A percentile compares a stretch with the other conserved stretches of the same genome.
These are phyloP conservation scores for Acanthamoeba rhysodes DNA, from an alignment of 208 protist species.

Conservation along the genomic window DNA sequence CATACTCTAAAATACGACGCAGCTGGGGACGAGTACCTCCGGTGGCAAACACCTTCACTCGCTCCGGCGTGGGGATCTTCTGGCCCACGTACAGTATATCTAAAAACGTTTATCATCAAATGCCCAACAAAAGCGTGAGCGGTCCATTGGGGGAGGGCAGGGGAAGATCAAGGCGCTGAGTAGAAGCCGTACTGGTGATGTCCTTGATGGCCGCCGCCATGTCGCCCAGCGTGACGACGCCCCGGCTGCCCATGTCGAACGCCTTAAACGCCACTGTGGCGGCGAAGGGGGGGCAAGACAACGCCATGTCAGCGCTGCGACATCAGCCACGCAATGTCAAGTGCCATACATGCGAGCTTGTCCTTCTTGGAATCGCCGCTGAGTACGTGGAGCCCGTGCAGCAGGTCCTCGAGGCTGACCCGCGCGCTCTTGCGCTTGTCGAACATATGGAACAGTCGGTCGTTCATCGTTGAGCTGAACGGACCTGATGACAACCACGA, in stretches of 20 bases:
- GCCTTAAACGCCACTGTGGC: conserved; percentile 54
- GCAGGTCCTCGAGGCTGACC: conserved; percentile 44
- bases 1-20: too few species aligned
- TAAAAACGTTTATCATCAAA: not conserved
- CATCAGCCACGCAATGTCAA: not conserved
- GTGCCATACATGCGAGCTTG: conserved; percentile 13
- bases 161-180: not conserved
- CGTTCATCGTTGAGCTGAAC: conserved; percentile 32
- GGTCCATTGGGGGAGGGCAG: not conserved
- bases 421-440: conserved; percentile 21
- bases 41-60: not conserved
- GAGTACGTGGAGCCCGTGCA: conserved; percentile 4
- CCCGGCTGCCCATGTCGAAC: conserved; percentile 35
- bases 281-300: too few species aligned
- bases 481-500: not conserved
- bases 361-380: not conserved
- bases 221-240: not conserved
- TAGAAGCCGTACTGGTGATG: conserved; percentile 13
- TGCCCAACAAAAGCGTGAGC: not conserved
- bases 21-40: not conserved
- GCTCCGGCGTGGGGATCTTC: conserved; percentile 33
- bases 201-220: conserved; percentile 26
- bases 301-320: not conserved
- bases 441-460: conserved; percentile 40
- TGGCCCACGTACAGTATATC: conserved; percentile 27